Evolutionary conservation across 805 yeast species (phyloP).

Genomic region (Isabelozyma heimii): DNA sequence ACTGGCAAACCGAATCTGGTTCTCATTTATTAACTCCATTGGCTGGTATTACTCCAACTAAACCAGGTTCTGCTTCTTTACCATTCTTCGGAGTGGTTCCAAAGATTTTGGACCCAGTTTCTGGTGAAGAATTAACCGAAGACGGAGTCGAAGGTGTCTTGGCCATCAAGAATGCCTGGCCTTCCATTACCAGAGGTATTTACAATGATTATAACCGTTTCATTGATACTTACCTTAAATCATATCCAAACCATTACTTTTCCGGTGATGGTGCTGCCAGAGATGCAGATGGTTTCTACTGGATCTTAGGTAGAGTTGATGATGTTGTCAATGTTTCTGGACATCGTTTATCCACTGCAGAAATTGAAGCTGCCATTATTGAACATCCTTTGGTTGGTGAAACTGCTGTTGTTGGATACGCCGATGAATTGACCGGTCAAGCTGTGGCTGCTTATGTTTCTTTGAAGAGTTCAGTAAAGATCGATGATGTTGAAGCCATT

Average conservation of each 20-base stretch:
- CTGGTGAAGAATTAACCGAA: constrained; percentile 80
- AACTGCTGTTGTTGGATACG: constrained; percentile 94
- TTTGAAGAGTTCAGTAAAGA: constrained; percentile 51
- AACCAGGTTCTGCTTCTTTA: constrained; percentile 95
- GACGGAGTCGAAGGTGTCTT: constrained; percentile 96
- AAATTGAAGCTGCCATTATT: constrained; percentile 88
- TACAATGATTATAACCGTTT: constrained; percentile 84
- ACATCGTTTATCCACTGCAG: constrained; percentile 97
- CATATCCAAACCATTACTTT: constrained; percentile 91
- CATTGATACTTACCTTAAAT: constrained; percentile 88
- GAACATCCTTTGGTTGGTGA: constrained; percentile 83
- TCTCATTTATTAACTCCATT: constrained; percentile 92
- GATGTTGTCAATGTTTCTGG: constrained; percentile 98
- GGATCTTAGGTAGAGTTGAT: constrained; percentile 98
- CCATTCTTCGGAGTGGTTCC: constrained; percentile 97
- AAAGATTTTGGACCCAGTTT: constrained; percentile 86
- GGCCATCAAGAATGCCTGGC: constrained; percentile 91
- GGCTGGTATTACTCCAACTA: constrained; percentile 92
- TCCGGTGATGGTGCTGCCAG: constrained; percentile 99
- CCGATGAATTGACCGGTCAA: constrained; percentile 96
- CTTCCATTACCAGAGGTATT: constrained; percentile 97
- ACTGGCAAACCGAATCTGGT: constrained; percentile 99
- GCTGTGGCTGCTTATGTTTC: constrained; percentile 95
- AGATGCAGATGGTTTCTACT: constrained; percentile 92
- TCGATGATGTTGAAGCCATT: constrained; percentile 52